Percentiles rank a stretch among this genome's conserved stretches.
Conservation (phyloP, 495 filamentous ascomycete species). For the Bryoglossum gracile region DNA sequence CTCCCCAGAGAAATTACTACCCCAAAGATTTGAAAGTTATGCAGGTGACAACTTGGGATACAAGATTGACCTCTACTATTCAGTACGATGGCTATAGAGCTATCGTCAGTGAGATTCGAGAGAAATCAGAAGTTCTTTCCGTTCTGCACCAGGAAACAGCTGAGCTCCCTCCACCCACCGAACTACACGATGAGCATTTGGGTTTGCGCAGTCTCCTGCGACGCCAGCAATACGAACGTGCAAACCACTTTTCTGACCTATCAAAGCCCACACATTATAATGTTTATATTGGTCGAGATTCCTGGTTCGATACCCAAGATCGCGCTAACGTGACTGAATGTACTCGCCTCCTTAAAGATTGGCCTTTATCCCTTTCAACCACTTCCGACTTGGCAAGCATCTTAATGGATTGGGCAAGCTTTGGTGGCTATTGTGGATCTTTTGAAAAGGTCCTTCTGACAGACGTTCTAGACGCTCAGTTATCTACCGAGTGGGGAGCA, state of each 20-base stretch:
- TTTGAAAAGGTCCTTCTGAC: conserved; percentile 28
- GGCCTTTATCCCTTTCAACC: conserved; percentile 23
- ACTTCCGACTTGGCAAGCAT: conserved; percentile 26
- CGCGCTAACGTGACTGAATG: conserved; percentile 22
- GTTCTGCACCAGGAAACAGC: conserved; percentile 19
- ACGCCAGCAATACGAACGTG: not conserved
- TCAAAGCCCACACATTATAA: not conserved
- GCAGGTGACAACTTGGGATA: conserved; percentile 13
- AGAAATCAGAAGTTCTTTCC: conserved; percentile 27
- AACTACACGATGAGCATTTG: conserved; percentile 1
- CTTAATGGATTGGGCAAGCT: conserved; percentile 30
- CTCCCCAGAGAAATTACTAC: conserved; percentile 49
- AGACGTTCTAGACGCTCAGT: conserved; percentile 29
- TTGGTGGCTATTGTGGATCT: conserved; percentile 32
- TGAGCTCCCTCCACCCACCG: not conserved
- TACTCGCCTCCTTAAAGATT: conserved; percentile 24
- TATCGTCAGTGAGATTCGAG: conserved; percentile 35
- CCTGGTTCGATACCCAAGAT: not conserved
- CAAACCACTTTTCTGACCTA: not conserved
- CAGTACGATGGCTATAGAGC: conserved; percentile 46
- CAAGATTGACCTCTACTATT: conserved; percentile 36
- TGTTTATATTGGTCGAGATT: conserved; percentile 6
- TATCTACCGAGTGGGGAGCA: conserved; percentile 37
- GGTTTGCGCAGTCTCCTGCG: conserved; percentile 3
- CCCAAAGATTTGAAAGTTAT: conserved; percentile 37